Conservation (phyloP, 495 filamentous ascomycete species). For the Annulohypoxylon nitens region DNA sequence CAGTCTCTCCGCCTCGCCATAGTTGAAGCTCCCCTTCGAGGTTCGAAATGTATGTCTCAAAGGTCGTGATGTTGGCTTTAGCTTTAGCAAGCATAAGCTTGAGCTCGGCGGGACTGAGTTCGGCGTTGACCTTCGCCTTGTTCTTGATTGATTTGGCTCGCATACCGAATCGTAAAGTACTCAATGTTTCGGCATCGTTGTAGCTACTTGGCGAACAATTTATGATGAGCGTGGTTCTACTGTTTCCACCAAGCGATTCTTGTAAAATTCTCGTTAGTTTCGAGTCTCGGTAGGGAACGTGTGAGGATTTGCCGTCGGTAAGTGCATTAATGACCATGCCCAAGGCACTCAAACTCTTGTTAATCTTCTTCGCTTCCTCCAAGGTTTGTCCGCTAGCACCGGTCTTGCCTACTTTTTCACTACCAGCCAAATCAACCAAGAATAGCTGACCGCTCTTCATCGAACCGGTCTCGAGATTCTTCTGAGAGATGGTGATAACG, state of each 20-base stretch:
- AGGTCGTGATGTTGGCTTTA: slow-evolving; percentile 88
- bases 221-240: slow-evolving; percentile 95
- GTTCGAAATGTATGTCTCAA: slow-evolving; percentile 85
- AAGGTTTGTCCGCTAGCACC: slow-evolving; percentile 97
- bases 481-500: slow-evolving; percentile 96
- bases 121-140: slow-evolving; percentile 99
- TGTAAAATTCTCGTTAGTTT: slow-evolving; percentile 97
- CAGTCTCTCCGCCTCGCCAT: slow-evolving; percentile 89
- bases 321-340: slow-evolving; percentile 99
- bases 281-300: slow-evolving; percentile 97
- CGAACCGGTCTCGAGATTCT: slow-evolving; percentile 97
- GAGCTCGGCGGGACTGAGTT: slow-evolving; percentile 93
- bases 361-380: slow-evolving; percentile 99
- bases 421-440: slow-evolving; percentile 96
- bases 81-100: slow-evolving; percentile 92
- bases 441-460: slow-evolving; percentile 97
- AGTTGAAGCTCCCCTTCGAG: slow-evolving; percentile 85
- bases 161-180: slow-evolving; percentile 95
- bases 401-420: slow-evolving; percentile 98
- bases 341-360: slow-evolving; percentile 97
- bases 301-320: slow-evolving; percentile 97
- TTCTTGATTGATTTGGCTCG: slow-evolving; percentile 99
- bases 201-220: slow-evolving; percentile 99
- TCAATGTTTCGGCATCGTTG: slow-evolving; percentile 95
- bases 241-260: slow-evolving; percentile 97